These are phyloP conservation scores for Aspergillus steynii DNA, from an alignment of 495 filamentous ascomycete species.

Conservation along the genomic window DNA sequence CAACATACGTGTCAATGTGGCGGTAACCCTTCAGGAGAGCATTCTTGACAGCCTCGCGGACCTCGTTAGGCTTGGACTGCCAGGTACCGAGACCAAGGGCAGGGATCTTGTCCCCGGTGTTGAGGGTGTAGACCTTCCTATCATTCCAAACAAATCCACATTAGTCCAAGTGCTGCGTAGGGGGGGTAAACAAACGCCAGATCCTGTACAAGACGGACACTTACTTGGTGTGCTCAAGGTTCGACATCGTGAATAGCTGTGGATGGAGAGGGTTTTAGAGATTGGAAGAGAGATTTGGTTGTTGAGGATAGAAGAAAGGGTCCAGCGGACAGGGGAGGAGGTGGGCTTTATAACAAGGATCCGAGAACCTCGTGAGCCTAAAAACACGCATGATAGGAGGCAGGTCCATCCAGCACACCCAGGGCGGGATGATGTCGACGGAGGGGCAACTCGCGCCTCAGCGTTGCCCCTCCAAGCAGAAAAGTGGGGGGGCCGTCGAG, in stretches of 20 bases:
- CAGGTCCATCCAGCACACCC: slow-evolving; percentile 39
- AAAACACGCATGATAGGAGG: slow-evolving; percentile 19
- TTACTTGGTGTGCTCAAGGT: slow-evolving; percentile 44
- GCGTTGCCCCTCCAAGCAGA: slow-evolving; percentile 10
- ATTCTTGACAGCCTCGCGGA: slow-evolving; percentile 71
- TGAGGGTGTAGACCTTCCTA: slow-evolving; percentile 70
- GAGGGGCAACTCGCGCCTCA: slow-evolving; percentile 22
- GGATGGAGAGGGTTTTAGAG: slow-evolving; percentile 2
- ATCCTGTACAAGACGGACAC: slow-evolving; percentile 6
- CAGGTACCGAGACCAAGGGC: slow-evolving; percentile 82
- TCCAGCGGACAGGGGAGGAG: background rate
- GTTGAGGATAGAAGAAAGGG: slow-evolving; percentile 1
- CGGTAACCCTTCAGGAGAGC: slow-evolving; percentile 73
- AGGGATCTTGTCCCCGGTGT: slow-evolving; percentile 78
- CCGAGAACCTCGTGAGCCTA: background rate
- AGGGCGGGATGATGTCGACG: slow-evolving; percentile 17
- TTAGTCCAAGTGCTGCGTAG: background rate
- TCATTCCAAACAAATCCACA: background rate
- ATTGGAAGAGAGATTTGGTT: slow-evolving; percentile 5
- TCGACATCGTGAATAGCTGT: slow-evolving; percentile 39
- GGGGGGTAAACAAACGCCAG: background rate
- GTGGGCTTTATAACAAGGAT: slow-evolving; percentile 16
- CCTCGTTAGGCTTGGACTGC: slow-evolving; percentile 66
- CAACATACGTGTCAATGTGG: slow-evolving; percentile 62
- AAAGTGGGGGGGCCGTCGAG: slow-evolving; percentile 1